Conservation (phyloP, 306 rosid genomes). For the Bauhinia variegata region DNA sequence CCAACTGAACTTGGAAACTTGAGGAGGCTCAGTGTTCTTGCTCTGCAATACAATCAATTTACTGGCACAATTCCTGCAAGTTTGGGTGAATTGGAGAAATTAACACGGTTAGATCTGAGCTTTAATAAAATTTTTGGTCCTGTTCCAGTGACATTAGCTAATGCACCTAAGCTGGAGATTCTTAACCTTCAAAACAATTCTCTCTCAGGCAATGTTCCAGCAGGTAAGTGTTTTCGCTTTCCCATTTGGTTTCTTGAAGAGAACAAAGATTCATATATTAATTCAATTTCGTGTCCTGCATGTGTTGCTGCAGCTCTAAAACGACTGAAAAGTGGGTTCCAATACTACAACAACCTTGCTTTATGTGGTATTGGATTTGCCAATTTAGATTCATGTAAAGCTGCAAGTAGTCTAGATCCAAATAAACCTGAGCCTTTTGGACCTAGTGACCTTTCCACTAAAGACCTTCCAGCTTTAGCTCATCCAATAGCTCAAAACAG, state of each 20-base stretch:
- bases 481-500: constrained; percentile 50
- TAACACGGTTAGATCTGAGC: constrained; percentile 78
- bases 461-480: constrained; percentile 59
- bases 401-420: constrained; percentile 48
- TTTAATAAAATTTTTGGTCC: constrained; percentile 76
- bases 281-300: constrained; percentile 12
- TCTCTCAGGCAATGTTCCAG: constrained; percentile 74
- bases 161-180: constrained; percentile 61
- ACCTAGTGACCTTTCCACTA: constrained; percentile 51
- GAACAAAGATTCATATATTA: not conserved
- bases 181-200: constrained; percentile 73
- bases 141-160: constrained; percentile 66
- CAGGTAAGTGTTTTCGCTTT: constrained; percentile 54
- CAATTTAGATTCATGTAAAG: constrained; percentile 54
- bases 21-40: constrained; percentile 63
- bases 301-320: constrained; percentile 53
- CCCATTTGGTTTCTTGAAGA: not conserved
- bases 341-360: constrained; percentile 63
- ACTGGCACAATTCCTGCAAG: constrained; percentile 87
- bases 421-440: constrained; percentile 71
- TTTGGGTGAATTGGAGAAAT: constrained; percentile 59
- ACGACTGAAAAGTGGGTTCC: constrained; percentile 63
- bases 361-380: constrained; percentile 77
- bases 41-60: constrained; percentile 76
- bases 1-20: constrained; percentile 67